Conservation (phyloP, 2,329 filamentous ascomycete species). For the Catunica adiposa region DNA sequence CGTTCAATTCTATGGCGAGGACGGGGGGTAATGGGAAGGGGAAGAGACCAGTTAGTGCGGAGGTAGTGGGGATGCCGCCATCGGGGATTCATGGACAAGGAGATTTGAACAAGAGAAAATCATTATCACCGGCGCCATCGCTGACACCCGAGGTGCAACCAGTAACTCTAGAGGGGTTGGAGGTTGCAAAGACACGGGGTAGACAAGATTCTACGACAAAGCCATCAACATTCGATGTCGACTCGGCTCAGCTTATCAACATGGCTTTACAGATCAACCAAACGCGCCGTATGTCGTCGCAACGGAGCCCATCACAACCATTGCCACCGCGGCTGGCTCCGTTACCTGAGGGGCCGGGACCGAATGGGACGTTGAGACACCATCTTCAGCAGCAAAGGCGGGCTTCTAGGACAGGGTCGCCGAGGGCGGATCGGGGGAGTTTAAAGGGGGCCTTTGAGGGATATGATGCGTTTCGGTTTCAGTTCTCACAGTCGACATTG, state of each 20-base stretch:
- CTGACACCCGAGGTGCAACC: too few relatives aligned
- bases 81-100: conserved; percentile 1
- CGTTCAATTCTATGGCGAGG: conserved; percentile 18
- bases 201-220: too few relatives aligned
- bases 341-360: conserved; percentile 31
- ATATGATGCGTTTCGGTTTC: conserved; percentile 37
- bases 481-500: conserved; percentile 65
- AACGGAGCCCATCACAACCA: conserved; percentile 36
- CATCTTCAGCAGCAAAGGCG: conserved; percentile 58
- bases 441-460: conserved; percentile 1
- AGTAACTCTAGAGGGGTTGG: too few relatives aligned
- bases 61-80: neutral
- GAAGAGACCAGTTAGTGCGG: conserved; percentile 11
- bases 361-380: conserved; percentile 44
- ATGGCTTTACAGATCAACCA: conserved; percentile 83
- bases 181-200: too few relatives aligned
- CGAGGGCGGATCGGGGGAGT: conserved; percentile 30
- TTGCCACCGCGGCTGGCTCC: conserved; percentile 35
- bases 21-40: neutral
- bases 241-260: conserved; percentile 79
- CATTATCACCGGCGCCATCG: too few relatives aligned
- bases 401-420: conserved; percentile 43
- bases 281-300: conserved; percentile 49
- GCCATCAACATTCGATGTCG: conserved; percentile 38
- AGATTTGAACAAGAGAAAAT: neutral